Conservation (phyloP, 257 asterid genomes). For the Echium plantagineum region DNA sequence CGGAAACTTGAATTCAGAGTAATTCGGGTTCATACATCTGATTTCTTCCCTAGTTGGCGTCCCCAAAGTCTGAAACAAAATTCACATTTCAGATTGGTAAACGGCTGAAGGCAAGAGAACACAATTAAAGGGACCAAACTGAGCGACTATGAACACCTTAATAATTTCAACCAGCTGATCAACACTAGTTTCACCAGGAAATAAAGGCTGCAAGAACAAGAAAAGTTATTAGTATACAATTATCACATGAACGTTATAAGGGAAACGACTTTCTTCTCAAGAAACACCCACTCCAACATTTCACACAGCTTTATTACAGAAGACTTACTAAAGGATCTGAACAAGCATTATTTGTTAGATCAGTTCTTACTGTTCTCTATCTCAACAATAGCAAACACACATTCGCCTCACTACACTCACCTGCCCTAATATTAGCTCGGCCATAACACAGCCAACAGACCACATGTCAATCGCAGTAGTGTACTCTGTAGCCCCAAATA, state of each 20-base stretch:
- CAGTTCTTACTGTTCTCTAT: background rate
- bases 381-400: background rate
- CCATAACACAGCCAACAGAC: constrained; percentile 96
- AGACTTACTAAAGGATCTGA: too few relatives aligned
- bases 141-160: constrained; percentile 31
- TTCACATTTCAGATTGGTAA: background rate
- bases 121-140: background rate
- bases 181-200: constrained; percentile 90
- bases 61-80: constrained; percentile 52
- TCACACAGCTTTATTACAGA: too few relatives aligned
- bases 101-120: constrained; percentile 1
- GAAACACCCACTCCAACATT: background rate
- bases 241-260: background rate
- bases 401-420: constrained; percentile 17
- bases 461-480: constrained; percentile 90
- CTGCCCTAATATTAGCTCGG: constrained; percentile 85
- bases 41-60: constrained; percentile 94
- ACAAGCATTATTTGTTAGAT: too few relatives aligned
- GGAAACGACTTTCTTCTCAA: background rate
- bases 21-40: constrained; percentile 90
- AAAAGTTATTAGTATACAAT: background rate
- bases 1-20: constrained; percentile 78
- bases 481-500: constrained; percentile 89
- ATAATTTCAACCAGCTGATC: constrained; percentile 87
- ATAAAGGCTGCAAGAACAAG: constrained; percentile 54